Evolutionary conservation across 805 yeast species (phyloP), one percentile per base, ranked within the genome.

Genomic region (Kuraishia piskuri): DNA sequence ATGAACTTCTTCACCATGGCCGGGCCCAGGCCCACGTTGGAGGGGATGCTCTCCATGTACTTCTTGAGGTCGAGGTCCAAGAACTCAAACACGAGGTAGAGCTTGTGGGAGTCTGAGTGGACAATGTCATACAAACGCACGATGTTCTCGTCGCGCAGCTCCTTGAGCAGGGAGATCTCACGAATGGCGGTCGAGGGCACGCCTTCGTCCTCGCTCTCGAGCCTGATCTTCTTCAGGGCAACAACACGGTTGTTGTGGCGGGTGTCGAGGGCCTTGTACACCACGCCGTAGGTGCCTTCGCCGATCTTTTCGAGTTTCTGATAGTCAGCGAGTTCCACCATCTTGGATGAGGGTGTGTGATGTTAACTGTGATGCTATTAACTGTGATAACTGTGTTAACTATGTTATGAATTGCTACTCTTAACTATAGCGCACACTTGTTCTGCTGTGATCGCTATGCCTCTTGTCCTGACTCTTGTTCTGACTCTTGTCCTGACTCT

Each of bases 161-260:
- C 99, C 68, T 94, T 92, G 69, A 94, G 78, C 49, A 94, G 76
- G 1, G 98, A 92, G 61, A 94, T 94, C 67, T 94, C 99, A 62
- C 99, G 79, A 55, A 94, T 94, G 5, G 99, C 98, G 0, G 99
- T 94, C 1, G 97, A 90, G 1, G 99, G 99, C 22, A 95, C 97
- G 20, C 99, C 99, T 68, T 94, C 99, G 68, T 90, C 96, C 68
- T 94, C 99, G 21, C 96, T 89, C 67, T 94, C 99, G 52, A 94
- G 73, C 55, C 98, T 82, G 68, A 94, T 95, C 71, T 94, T 95
- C 69, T 94, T 94, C 61, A 94, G 74, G 0, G 99, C 99, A 40
- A 94, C 99, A 48, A 90, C 82, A n/a, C 97, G 80, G 71, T 92
- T 92, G 60, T 90, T 88, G 66, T 92, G 90, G 59, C 82, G 84